Evolutionary conservation across 352 stramenopile genomes (phyloP), one percentile per base, ranked within the genome.

Genomic region (Globisporangium middletonii): DNA sequence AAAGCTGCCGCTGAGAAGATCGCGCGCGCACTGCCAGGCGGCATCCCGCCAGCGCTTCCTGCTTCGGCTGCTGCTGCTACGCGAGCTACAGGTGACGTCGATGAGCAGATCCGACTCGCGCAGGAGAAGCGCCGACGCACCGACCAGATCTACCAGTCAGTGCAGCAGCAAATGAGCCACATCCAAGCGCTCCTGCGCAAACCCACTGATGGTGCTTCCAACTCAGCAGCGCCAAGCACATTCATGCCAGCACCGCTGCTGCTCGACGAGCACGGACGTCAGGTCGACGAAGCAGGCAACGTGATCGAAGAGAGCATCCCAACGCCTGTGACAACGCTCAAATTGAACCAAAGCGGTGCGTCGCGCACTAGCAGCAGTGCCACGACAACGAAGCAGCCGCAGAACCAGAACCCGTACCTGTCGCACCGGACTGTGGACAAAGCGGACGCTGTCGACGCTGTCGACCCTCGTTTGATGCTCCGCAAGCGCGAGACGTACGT

Each of bases 401-500:
- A 70, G 53, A 82, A 76, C 38, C 57, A 77, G 55, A 94, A 94
- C 48, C 84, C 82, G 33, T 94, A 94, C 60, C 66, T 94, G 47
- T 90, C 76, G 12, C 81, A 89, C 68, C 84, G 79, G 2, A 73
- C 65, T 4, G 77, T 89, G 3, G 80, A 92, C 16, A 83, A 88
- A 13, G 67, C 89, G 43, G 84, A 94, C 57, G 83, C 75, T 12
- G 27, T 90, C 44, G 80, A 92, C 9, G 53, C 67, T 0, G 64
- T 94, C 47, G 84, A 94, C 62, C 84, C 84, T 12, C 79, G 84
- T 16, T 65, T 94, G 19, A 89, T 84, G 57, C 68, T 79, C 30
- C 83, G 71, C 47, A 94, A 92, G 61, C 64, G 84, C 60, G 84
- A 92, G 37, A 91, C 79, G 82, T 92, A 81, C 59, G 83, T 82